Evolutionary conservation across 2,329 filamentous ascomycete species (phyloP).

Genomic region (Septoria petroselini): DNA sequence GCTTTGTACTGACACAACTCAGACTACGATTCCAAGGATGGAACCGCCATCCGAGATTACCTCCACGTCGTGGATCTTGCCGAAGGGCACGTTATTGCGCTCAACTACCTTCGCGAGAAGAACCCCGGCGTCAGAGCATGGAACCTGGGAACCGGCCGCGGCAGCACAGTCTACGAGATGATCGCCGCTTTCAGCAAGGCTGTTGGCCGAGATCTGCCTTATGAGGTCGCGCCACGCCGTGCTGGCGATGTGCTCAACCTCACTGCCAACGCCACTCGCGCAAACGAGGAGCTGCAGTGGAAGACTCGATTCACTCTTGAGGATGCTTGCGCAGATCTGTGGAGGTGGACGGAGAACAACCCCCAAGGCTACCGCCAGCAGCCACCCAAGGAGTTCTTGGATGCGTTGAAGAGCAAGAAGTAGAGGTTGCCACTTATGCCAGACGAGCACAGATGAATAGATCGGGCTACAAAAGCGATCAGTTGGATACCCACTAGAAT

Average conservation of each 20-base stretch:
- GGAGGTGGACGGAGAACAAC: constrained; percentile 97
- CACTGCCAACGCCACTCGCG: constrained; percentile 83
- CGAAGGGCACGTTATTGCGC: constrained; percentile 78
- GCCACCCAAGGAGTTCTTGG: constrained; percentile 78
- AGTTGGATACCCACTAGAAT: constrained; percentile 10
- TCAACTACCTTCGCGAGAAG: constrained; percentile 81
- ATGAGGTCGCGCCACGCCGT: constrained; percentile 78
- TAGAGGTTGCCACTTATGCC: constrained; percentile 4
- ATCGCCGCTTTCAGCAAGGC: constrained; percentile 88
- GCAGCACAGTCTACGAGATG: constrained; percentile 96
- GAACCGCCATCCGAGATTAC: constrained; percentile 95
- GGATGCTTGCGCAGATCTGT: constrained; percentile 88
- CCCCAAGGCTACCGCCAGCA: constrained; percentile 90
- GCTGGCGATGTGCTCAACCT: constrained; percentile 91
- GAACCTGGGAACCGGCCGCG: constrained; percentile 93
- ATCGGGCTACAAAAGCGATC: constrained; percentile 7
- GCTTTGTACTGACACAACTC: constrained; percentile 13
- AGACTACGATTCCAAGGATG: constrained; percentile 90
- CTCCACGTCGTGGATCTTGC: constrained; percentile 94
- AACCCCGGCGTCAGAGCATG: constrained; percentile 89
- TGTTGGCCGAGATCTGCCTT: constrained; percentile 80
- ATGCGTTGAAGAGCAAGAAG: constrained; percentile 43
- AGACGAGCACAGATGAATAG: neutral
- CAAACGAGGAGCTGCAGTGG: constrained; percentile 87
- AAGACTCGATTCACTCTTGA: constrained; percentile 87